Percentiles rank a stretch among this genome's conserved stretches.
phyloP scores from a whole-genome alignment of 176 grass and related monocot species.

The Oryza nivara region DNA sequence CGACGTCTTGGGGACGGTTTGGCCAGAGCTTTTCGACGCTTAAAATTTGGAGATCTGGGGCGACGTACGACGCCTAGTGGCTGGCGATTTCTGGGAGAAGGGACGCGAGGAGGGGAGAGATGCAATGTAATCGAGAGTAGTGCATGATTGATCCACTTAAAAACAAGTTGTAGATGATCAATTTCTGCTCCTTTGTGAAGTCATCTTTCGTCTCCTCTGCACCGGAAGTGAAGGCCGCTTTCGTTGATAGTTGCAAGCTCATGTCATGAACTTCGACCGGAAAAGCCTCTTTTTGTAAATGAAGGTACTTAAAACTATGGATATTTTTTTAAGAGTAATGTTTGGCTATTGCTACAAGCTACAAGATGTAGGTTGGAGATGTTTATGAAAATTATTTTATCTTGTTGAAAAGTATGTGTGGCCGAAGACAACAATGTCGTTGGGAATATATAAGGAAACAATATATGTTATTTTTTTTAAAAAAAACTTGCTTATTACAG shows the following conservation, averaged over 20 bases:
- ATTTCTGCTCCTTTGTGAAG: conserved; percentile 17
- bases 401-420: too few species aligned
- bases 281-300: not conserved
- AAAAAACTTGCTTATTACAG: too few species aligned
- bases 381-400: too few species aligned
- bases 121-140: not conserved
- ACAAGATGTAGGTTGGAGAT: too few species aligned
- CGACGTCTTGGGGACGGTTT: conserved; percentile 3
- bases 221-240: conserved; percentile 16
- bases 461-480: too few species aligned
- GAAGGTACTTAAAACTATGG: not conserved
- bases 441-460: too few species aligned
- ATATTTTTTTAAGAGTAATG: not conserved
- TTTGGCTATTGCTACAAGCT: too few species aligned
- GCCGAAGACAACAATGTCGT: too few species aligned
- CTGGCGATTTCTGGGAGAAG: conserved; percentile 38
- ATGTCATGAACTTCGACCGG: conserved; percentile 20
- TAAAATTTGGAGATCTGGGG: conserved; percentile 29
- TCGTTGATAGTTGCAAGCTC: conserved; percentile 17
- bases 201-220: conserved; percentile 32
- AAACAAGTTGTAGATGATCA: not conserved
- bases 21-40: conserved; percentile 18
- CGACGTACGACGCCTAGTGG: not conserved
- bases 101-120: not conserved
- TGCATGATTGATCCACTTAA: conserved; percentile 45